Evolutionary conservation across 257 asterid genomes (phyloP), one percentile per base, ranked within the genome.

Genomic region (Lavandula angustifolia): DNA sequence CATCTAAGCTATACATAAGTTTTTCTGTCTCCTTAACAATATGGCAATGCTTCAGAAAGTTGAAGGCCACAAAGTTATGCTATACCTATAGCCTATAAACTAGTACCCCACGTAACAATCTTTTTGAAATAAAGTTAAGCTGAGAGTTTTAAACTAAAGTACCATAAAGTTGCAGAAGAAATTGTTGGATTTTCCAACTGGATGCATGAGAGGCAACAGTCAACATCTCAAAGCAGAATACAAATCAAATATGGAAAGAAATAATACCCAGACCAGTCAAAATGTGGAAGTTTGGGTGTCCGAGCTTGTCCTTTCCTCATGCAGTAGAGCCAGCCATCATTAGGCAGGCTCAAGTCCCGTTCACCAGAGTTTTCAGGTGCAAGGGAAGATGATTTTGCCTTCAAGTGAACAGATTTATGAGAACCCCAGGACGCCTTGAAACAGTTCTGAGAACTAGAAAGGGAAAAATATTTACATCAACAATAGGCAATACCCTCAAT

Each of bases 391-490:
- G 73, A 51, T 73, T 83, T 89, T 58, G 95, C 88, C 77, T 82
- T 82, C 80, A 74, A 42, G 74, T 94, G 99, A 64, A 87, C 92
- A 31, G 87, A 77, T 77, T 94, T 94, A 73, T 94, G 99, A 72
- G 97, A 84, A 73, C 85, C 81, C 96, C 99, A 90, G 35, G 95
- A 88, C 37, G 85, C 86, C 94, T 90, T 94, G 87, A 94, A 94
- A 84, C 99, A 94, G 42, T 94, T 92, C 74, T 92, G 99, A 12
- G 96, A 64, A 81, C 99, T 89, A 76, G 43, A 57, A 59, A 67
- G 46, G 42, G 59, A 12, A 54, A 62, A 66, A 55, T 2, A 38
- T 47, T 37, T 53, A 50, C 35, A 42, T 68, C 61, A 82, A 48
- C 54, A 61, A 54, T 14, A 46, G 50, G 31, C 62, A 16, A 34